Evolutionary conservation across 176 grass and related monocot genomes (phyloP).

Genomic region (Hordeum marinum): DNA sequence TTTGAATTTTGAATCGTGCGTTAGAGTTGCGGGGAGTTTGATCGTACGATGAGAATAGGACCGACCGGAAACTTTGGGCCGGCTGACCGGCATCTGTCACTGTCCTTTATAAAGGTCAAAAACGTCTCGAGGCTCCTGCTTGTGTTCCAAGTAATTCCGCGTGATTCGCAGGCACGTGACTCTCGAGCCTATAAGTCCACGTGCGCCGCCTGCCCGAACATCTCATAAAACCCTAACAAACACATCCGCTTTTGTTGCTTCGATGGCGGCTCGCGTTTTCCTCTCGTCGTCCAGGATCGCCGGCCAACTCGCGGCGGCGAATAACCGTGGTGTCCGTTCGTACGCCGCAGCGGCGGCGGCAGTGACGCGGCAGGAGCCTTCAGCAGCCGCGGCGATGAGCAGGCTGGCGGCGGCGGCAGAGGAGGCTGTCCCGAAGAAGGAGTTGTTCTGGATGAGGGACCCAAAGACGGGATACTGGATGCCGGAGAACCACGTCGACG

Average conservation of each 20-base stretch:
- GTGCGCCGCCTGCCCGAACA: not conserved
- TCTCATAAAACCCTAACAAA: not conserved
- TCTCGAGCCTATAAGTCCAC: not conserved
- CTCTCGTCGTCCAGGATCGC: not conserved
- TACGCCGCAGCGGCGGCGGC: not conserved
- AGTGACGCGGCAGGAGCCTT: not conserved
- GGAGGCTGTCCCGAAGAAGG: conserved; percentile 2
- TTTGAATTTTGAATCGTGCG: too few relatives aligned
- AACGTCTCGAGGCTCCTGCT: too few relatives aligned
- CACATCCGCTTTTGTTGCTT: not conserved
- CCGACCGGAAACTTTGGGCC: too few relatives aligned
- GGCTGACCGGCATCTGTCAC: too few relatives aligned
- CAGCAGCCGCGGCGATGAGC: not conserved
- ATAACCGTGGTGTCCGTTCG: not conserved
- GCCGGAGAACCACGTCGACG: conserved; percentile 47
- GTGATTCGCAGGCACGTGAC: not conserved
- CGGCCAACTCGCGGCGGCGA: not conserved
- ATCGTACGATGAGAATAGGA: too few relatives aligned
- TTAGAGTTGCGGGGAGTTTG: too few relatives aligned
- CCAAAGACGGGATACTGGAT: conserved; percentile 64
- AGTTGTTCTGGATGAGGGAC: conserved; percentile 65
- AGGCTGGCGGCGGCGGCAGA: not conserved
- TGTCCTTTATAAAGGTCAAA: too few relatives aligned
- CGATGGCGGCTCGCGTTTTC: not conserved
- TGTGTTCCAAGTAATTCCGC: not conserved